Base-by-base conservation (phyloP, 305 asterid species). In the Fraxinus albicans region DNA sequence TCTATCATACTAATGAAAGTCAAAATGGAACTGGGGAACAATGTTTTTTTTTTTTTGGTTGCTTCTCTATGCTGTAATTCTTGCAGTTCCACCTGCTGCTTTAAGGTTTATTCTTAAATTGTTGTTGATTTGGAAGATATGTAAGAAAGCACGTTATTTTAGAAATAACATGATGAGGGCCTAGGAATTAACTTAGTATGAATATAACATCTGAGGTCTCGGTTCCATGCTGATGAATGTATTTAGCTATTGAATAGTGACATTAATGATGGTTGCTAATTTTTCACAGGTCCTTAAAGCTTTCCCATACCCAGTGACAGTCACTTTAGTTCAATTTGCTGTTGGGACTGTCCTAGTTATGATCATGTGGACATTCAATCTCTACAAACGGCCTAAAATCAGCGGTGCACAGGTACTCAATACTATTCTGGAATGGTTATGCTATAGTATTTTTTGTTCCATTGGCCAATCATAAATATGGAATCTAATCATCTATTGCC, bases 301-400 rank as follows among this genome's bases (percentile, higher is more conserved):
- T 72, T 93, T 77, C 86, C 97, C 82, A 74, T 91, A 88, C 90
- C 99, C 98, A 25, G 83, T 93, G 50, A 96, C 99, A 42, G 88
- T 92, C 65, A 90, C 94, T 80, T 80, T 91, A 5, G 93, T 77
- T 13, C 99, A 96, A 81, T 96, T 96, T 83, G 94, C 98, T 38
- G 89, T 93, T 34, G 98, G 99, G 34, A 80, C 97, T 15, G 89
- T 90, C 35, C 86, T 96, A 78, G 95, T 90, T 81, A 69, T 79
- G 73, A 70, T 91, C 21, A 96, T 93, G 99, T 96, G 99, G 99
- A 84, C 86, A 7, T 84, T 87, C 60, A 94, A 93, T 85, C 91
- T 96, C 58, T 89, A 90, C 91, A 94, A 90, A 87, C 91, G 91
- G 35, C 99, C 99, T 63, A 94, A 94, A 83, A 91, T 96, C 83